Base-by-base conservation (phyloP, 345 rosid species). In the Microcos paniculata region DNA sequence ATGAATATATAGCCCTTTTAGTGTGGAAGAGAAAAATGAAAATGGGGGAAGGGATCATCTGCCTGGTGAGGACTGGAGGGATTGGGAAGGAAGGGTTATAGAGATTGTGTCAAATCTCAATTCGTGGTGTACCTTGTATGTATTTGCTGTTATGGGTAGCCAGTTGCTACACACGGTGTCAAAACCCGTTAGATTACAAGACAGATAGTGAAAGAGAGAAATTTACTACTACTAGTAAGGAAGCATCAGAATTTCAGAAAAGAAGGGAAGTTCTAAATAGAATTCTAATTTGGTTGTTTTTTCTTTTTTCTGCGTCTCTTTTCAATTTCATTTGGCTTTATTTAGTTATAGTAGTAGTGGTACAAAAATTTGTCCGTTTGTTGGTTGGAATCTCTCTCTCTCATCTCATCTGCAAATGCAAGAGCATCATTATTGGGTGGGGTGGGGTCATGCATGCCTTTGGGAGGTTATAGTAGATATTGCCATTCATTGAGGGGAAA, bases 101-200 rank as follows among this genome's bases (percentile, higher is more conserved):
- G n/a, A 49, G 8, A 16, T 49, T 49, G 4, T n/a, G 52, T 16
- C 4, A 1, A 14, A 28, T 52, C 19, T 58, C 18, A 26, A 8
- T 28, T 28, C 63, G 28, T 12, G 28, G 66, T 72, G 11, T 28
- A 12, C 8, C 43, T 35, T 73, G 3, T n/a, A n/a, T 75, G 28
- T 70, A 63, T 62, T 6, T 67, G 61, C 15, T 73, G 15, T 45
- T 75, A 69, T 62, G 23, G 55, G 70, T 73, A 65, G 72, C 53
- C 35, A 56, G 63, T 70, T 71, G 64, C 48, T 76, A 19, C 43
- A 71, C 16, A 70, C 51, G 45, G n/a, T 78, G 81, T 74, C 73
- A n/a, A 69, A 24, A 8, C 62, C 68, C 23, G 66, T 81, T 49
- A 46, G 72, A 73, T 72, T 71, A 73, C 58, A 58, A 67, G 75